phyloP scores from a whole-genome alignment of 441 rosid species.

The Corymbia calophylla region DNA sequence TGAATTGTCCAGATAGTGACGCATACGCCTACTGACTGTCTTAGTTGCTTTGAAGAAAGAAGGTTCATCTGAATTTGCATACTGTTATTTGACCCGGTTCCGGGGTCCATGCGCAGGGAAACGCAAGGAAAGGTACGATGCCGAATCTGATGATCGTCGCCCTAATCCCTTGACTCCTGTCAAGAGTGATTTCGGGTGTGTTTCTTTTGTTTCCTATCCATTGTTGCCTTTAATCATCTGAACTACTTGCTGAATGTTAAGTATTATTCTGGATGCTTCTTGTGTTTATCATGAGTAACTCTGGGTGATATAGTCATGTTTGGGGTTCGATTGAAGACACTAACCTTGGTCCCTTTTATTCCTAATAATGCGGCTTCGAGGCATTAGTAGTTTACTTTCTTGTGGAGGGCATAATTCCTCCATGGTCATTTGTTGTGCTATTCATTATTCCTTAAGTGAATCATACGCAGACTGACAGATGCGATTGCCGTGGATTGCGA shows the following conservation, averaged over 20 bases:
- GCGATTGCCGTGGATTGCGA: constrained; percentile 93
- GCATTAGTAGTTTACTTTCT: neutral
- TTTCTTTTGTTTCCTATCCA: neutral
- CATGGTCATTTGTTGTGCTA: neutral
- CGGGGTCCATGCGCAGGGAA: constrained; percentile 39
- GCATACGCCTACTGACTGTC: neutral
- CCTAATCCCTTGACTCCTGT: constrained; percentile 49
- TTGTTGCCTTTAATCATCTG: neutral
- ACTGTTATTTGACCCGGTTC: neutral
- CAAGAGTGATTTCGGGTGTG: constrained; percentile 67
- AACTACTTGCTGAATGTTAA: neutral
- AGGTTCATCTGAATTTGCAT: neutral
- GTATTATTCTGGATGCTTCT: neutral
- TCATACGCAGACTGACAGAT: constrained; percentile 68
- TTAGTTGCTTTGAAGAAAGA: neutral
- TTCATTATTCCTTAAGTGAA: neutral
- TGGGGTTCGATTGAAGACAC: neutral
- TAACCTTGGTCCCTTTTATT: neutral
- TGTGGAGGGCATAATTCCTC: neutral
- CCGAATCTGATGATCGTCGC: constrained; percentile 35
- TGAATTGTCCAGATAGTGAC: neutral
- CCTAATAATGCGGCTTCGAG: neutral
- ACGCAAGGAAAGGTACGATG: constrained; percentile 62
- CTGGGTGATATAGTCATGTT: neutral
- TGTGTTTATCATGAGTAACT: neutral